phyloP scores from a whole-genome alignment of 2,329 filamentous ascomycete genomes.

The Huntiella decipiens region DNA sequence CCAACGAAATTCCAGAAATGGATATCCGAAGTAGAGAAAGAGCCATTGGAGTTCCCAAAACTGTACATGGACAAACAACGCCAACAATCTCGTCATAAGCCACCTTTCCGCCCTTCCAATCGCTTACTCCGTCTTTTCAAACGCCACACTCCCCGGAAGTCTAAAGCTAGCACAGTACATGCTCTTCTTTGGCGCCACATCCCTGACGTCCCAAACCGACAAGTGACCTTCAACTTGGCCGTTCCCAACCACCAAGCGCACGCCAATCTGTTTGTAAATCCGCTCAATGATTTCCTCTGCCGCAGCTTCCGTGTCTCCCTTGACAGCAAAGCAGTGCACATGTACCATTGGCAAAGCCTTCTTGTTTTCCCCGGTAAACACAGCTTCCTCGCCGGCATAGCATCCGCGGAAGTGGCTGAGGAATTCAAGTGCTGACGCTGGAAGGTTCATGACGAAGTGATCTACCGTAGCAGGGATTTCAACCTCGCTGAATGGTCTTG shows the following conservation, averaged over 20 bases:
- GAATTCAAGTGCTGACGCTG: slow-evolving; percentile 74
- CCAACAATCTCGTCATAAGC: no score
- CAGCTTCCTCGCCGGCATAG: slow-evolving; percentile 49
- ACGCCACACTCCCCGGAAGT: slow-evolving; percentile 65
- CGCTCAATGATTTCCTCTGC: slow-evolving; percentile 28
- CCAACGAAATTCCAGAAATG: no score
- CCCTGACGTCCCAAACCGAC: slow-evolving; percentile 51
- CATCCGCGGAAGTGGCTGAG: slow-evolving; percentile 54
- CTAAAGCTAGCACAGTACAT: slow-evolving; percentile 96
- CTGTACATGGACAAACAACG: no score
- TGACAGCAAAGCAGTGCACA: slow-evolving; percentile 79
- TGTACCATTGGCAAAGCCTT: slow-evolving; percentile 63
- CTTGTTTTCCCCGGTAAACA: slow-evolving; percentile 44
- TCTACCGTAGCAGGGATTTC: slow-evolving; percentile 55
- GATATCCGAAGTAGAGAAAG: no score
- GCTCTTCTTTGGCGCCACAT: slow-evolving; percentile 81
- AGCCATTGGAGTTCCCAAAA: no score
- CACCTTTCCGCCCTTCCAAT: no score
- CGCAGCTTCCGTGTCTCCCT: slow-evolving; percentile 52
- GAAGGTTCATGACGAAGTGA: slow-evolving; percentile 98
- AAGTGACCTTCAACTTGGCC: slow-evolving; percentile 29
- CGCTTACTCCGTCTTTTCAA: slow-evolving; percentile 25
- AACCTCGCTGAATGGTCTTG: slow-evolving; percentile 20
- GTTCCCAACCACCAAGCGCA: slow-evolving; percentile 23
- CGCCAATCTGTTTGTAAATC: slow-evolving; percentile 23